Evolutionary conservation across 176 grass and related monocot genomes (phyloP).

Genomic region (Chrysopogon serrulatus): DNA sequence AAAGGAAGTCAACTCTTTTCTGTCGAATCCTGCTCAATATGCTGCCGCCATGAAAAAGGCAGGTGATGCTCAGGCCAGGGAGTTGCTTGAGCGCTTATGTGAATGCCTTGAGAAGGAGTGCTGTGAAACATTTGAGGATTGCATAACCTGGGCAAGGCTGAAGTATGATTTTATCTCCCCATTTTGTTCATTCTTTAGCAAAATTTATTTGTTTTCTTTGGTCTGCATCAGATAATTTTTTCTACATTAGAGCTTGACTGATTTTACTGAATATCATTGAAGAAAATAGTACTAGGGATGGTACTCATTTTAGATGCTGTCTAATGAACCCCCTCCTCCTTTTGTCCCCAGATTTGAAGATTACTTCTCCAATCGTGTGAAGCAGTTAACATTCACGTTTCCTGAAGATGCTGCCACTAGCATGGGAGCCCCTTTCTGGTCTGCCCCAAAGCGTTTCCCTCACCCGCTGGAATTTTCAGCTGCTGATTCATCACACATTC

Average conservation of each 20-base stretch:
- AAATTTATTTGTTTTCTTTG: neutral
- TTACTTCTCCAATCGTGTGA: constrained; percentile 74
- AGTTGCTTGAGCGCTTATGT: constrained; percentile 45
- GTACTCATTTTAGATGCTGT: neutral
- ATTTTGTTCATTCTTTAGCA: neutral
- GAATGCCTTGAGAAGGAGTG: constrained; percentile 63
- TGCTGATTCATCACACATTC: constrained; percentile 50
- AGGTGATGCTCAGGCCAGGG: constrained; percentile 75
- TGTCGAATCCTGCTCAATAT: constrained; percentile 58
- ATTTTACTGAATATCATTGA: neutral
- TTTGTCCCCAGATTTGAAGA: constrained; percentile 61
- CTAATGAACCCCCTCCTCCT: neutral
- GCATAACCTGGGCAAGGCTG: constrained; percentile 63
- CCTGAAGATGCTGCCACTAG: constrained; percentile 76
- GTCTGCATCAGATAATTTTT: neutral
- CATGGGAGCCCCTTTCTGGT: constrained; percentile 70
- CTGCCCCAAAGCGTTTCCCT: constrained; percentile 79
- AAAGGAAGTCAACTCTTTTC: constrained; percentile 74
- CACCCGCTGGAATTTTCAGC: constrained; percentile 54
- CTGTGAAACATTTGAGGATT: constrained; percentile 67
- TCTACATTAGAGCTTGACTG: neutral
- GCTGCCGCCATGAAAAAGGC: constrained; percentile 59
- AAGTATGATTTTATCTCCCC: constrained; percentile 55
- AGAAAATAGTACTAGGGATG: neutral
- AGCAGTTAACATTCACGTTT: constrained; percentile 76